Evolutionary conservation across 108 stramenopile species (phyloP), one percentile per base, ranked within the genome.

Genomic region (Mayamaea pseudoterrestris): DNA sequence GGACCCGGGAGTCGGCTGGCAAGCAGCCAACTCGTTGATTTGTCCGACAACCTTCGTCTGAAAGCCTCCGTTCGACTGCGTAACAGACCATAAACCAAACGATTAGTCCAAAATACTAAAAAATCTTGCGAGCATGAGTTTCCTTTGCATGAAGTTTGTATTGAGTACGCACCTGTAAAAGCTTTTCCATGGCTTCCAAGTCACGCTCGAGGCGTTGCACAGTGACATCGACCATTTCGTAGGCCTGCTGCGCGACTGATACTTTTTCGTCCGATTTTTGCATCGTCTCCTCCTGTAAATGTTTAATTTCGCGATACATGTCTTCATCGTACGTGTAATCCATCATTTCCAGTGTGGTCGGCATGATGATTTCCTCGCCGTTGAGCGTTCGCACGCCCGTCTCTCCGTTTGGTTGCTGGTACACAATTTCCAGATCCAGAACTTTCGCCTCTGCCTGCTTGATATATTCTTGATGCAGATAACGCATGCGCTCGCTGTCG

Each of bases 11-110:
- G 46, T 48, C 0, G 67, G 65, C 54, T 90, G 82, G 16, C 84
- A 73, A 11, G 87, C 87, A 5, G 87, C 87, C 36, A 90, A 47
- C 31, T 90, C 74, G 58, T 79, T 68, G 18, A 66, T 62, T 39
- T 67, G 65, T n/a, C 58, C 57, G 1, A 48, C 35, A 30, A 16
- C 30, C 17, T 57, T 59, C 25, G 44, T 44, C 22, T 70, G 53
- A 40, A 65, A 76, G 7, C 57, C 69, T 27, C 65, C 65, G 8
- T 47, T 42, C 36, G 49, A n/a, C n/a, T n/a, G n/a, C n/a, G n/a
- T n/a, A n/a, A n/a, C n/a, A n/a, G n/a, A n/a, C n/a, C n/a, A n/a
- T n/a, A n/a, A n/a, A n/a, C n/a, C n/a, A 34, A 34, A 34, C 11
- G 32, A 11, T 34, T 34, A 12, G 11, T 34, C 32, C 30, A 16